These are phyloP conservation scores for Nidularia sp. DNA, from an alignment of 768 basidiomycete species.

Conservation along the genomic window DNA sequence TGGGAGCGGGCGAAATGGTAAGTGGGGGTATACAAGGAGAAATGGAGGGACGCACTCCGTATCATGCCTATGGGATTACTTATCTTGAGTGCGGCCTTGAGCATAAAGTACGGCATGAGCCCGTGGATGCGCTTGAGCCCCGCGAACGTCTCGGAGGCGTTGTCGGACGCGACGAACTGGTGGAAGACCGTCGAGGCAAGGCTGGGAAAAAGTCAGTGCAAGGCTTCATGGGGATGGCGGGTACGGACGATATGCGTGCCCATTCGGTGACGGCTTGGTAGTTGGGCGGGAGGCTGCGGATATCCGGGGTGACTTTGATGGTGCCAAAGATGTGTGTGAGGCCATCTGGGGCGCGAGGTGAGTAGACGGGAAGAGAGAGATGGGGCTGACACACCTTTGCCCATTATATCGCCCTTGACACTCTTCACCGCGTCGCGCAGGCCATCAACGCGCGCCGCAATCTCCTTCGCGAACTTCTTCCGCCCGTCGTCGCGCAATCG, in stretches of 20 bases:
- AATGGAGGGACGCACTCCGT: conserved; percentile 47
- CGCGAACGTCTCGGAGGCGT: conserved; percentile 84
- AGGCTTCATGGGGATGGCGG: not conserved
- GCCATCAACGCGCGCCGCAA: conserved; percentile 80
- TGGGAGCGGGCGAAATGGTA: conserved; percentile 13
- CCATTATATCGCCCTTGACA: conserved; percentile 93
- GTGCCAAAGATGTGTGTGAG: conserved; percentile 84
- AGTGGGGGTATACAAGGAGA: conserved; percentile 1
- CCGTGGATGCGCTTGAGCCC: conserved; percentile 91
- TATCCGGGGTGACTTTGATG: conserved; percentile 75
- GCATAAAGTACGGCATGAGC: conserved; percentile 95
- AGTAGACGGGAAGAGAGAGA: not conserved
- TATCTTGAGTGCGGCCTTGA: conserved; percentile 87
- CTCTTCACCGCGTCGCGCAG: conserved; percentile 78
- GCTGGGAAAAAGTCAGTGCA: conserved; percentile 35
- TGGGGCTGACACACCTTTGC: conserved; percentile 48
- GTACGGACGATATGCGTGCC: conserved; percentile 90
- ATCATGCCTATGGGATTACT: conserved; percentile 98
- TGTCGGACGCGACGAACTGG: conserved; percentile 89
- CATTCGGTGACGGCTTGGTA: conserved; percentile 92
- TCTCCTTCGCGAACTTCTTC: conserved; percentile 81
- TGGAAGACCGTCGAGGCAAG: conserved; percentile 97
- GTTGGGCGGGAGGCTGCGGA: conserved; percentile 75
- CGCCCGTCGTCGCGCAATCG: conserved; percentile 81
- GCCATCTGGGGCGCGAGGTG: conserved; percentile 55